A percentile compares a stretch with the other conserved stretches of the same genome.
phyloP scores from a whole-genome alignment of 2,329 filamentous ascomycete species.

The Penicillium nordicum region DNA sequence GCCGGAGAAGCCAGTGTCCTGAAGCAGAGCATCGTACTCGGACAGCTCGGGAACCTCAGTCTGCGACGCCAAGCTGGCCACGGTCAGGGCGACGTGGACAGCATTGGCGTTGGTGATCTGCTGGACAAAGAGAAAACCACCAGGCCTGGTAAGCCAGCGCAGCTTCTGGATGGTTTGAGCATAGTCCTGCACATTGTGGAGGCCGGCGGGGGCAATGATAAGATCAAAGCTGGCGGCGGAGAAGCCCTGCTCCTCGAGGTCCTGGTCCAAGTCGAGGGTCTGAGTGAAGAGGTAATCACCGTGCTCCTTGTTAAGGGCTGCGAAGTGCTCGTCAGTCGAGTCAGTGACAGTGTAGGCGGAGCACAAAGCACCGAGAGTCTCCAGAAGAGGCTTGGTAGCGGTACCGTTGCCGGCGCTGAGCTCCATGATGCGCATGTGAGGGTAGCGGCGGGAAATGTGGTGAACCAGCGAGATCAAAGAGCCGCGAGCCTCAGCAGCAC shows the following conservation, averaged over 20 bases:
- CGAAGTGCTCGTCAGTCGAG: not conserved
- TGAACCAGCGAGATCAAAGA: not conserved
- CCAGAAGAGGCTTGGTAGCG: not conserved
- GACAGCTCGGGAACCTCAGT: not conserved
- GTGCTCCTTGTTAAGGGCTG: not conserved
- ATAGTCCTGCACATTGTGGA: not conserved
- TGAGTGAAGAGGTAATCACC: not conserved
- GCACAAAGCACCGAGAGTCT: not conserved
- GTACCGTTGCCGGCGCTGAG: not conserved
- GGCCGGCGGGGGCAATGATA: not conserved
- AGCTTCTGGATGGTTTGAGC: not conserved
- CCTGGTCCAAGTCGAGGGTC: not conserved
- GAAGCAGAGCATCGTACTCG: not conserved
- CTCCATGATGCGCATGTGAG: not conserved
- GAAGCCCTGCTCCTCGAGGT: not conserved
- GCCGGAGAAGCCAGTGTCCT: not conserved
- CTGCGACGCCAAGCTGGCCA: not conserved
- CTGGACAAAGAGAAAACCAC: not conserved
- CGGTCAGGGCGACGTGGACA: not conserved
- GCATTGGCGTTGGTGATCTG: not conserved
- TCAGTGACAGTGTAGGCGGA: not conserved
- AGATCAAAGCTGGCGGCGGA: not conserved
- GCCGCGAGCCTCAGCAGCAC: not conserved
- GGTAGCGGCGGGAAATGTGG: not conserved
- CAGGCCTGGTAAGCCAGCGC: not conserved